Conservation (phyloP, 768 basidiomycete species). For the Trametes punicea region DNA sequence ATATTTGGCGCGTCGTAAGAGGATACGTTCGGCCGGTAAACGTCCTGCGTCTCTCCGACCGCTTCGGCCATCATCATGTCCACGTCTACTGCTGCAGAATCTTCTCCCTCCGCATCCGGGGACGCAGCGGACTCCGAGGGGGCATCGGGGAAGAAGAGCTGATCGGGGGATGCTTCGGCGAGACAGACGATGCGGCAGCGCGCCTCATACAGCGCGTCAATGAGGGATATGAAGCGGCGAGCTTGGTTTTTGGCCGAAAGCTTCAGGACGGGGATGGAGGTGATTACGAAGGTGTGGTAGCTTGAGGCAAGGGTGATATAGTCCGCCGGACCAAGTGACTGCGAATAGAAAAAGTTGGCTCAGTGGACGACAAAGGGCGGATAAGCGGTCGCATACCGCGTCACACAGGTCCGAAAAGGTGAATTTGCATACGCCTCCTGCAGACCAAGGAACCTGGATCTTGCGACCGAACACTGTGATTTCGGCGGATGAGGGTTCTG, state of each 20-base stretch:
- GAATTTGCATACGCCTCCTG: slow-evolving; percentile 40
- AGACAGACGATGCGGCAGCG: slow-evolving; percentile 37
- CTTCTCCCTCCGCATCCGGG: neutral
- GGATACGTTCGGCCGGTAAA: slow-evolving; percentile 53
- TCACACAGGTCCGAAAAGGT: slow-evolving; percentile 50
- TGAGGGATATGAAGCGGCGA: slow-evolving; percentile 54
- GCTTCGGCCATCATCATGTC: slow-evolving; percentile 47
- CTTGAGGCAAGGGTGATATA: slow-evolving; percentile 51
- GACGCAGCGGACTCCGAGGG: slow-evolving; percentile 5
- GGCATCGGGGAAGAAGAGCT: slow-evolving; percentile 57
- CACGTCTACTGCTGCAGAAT: slow-evolving; percentile 5
- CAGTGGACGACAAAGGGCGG: neutral
- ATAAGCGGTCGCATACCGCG: slow-evolving; percentile 24
- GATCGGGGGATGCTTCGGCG: slow-evolving; percentile 39
- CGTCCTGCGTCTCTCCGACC: slow-evolving; percentile 45
- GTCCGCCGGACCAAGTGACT: slow-evolving; percentile 54
- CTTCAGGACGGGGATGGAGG: slow-evolving; percentile 46
- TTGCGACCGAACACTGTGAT: slow-evolving; percentile 49
- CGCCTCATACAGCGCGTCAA: slow-evolving; percentile 56
- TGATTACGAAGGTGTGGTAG: slow-evolving; percentile 48
- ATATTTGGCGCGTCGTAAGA: slow-evolving; percentile 44
- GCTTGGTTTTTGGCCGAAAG: slow-evolving; percentile 57
- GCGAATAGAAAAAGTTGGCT: neutral
- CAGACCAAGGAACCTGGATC: slow-evolving; percentile 43
- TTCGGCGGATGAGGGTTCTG: slow-evolving; percentile 23